Evolutionary conservation across 208 protist species (phyloP).

Genomic region (Wallacemonas sp.): DNA sequence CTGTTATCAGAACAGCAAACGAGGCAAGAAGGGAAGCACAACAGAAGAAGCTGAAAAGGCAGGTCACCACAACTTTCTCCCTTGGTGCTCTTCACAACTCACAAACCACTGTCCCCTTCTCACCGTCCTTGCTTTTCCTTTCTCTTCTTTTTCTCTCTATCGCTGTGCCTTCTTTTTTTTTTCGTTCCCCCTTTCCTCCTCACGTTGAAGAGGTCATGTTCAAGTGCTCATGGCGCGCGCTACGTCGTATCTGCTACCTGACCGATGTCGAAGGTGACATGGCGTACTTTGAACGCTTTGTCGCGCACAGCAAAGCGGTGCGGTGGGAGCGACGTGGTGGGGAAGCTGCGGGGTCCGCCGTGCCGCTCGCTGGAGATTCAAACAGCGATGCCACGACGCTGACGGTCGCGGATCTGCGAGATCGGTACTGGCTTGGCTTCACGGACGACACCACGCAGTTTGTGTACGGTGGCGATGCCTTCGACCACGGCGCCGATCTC

Average conservation of each 20-base stretch:
- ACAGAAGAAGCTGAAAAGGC: too few relatives aligned
- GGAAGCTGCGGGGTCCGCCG: too few relatives aligned
- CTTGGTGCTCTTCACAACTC: too few relatives aligned
- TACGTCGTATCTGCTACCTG: constrained; percentile 59
- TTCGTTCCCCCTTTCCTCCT: not conserved
- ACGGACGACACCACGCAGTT: constrained; percentile 60
- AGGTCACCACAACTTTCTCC: too few relatives aligned
- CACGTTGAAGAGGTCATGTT: constrained; percentile 26
- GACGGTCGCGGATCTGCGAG: constrained; percentile 14
- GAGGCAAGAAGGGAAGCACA: too few relatives aligned
- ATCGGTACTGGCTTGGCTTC: constrained; percentile 39
- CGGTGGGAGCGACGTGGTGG: constrained; percentile 9
- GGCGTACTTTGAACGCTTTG: constrained; percentile 74
- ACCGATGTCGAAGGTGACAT: constrained; percentile 91
- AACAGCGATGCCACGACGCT: not conserved
- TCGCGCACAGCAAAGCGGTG: constrained; percentile 36
- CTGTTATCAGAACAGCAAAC: too few relatives aligned
- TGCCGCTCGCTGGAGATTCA: too few relatives aligned
- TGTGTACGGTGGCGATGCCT: constrained; percentile 90
- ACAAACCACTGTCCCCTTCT: not conserved
- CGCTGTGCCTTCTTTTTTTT: not conserved
- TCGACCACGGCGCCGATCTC: constrained; percentile 86
- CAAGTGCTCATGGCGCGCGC: constrained; percentile 16
- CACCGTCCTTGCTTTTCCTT: not conserved
- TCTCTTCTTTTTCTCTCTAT: constrained; percentile 9